These are phyloP conservation scores for Rhododendron molle DNA, from an alignment of 148 eudicot species.

Conservation along the genomic window DNA sequence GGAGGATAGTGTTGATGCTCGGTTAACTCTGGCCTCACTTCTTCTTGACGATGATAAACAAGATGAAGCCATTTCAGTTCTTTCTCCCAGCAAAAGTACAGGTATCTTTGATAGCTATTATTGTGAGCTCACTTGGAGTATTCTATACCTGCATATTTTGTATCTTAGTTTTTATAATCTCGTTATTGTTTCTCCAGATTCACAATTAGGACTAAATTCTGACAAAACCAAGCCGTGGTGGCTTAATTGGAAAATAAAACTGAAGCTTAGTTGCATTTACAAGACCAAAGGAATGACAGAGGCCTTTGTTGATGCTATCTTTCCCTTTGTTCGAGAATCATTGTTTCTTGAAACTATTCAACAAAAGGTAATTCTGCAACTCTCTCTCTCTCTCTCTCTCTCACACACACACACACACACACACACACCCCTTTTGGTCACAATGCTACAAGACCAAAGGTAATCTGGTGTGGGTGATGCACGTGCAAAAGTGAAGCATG, in stretches of 20 bases:
- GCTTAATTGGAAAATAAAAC: conserved; percentile 65
- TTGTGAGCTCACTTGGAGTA: conserved; percentile 4
- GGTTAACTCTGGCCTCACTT: conserved; percentile 64
- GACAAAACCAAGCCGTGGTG: conserved; percentile 60
- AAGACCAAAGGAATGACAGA: conserved; percentile 56
- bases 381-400: not conserved
- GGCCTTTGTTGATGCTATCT: conserved; percentile 63
- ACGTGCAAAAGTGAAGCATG: no score
- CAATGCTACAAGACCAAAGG: no score
- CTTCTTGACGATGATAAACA: conserved; percentile 65
- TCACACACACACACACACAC: not conserved
- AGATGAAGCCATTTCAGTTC: conserved; percentile 75
- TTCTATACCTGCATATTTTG: not conserved
- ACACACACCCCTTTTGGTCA: no score
- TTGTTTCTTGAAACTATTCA: conserved; percentile 47
- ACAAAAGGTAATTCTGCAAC: conserved; percentile 48
- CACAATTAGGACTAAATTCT: conserved; percentile 23
- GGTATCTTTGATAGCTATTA: conserved; percentile 33
- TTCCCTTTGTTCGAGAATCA: conserved; percentile 64
- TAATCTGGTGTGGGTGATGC: not conserved
- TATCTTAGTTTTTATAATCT: not conserved
- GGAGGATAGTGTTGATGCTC: conserved; percentile 63
- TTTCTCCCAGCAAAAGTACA: conserved; percentile 59
- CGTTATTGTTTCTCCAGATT: conserved; percentile 26
- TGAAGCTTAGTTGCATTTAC: conserved; percentile 69